phyloP scores from a whole-genome alignment of 306 rosid genomes.

The Boehmeria nivea region DNA sequence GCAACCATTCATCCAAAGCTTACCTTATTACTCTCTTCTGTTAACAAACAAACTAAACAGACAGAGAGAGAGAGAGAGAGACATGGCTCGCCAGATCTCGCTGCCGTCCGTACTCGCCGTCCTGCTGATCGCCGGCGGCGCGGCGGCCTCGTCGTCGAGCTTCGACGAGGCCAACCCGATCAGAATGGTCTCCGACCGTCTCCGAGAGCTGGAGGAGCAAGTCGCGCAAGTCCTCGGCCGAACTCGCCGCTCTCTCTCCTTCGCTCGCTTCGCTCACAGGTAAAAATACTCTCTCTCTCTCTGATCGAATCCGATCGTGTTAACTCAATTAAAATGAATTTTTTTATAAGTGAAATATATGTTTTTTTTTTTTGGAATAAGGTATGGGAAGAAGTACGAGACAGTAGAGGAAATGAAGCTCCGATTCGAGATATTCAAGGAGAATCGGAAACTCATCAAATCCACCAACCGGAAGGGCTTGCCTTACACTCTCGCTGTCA shows the following conservation, averaged over 20 bases:
- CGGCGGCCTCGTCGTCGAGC: slow-evolving; percentile 40
- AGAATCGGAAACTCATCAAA: slow-evolving; percentile 53
- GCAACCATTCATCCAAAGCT: no score
- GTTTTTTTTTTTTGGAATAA: neutral
- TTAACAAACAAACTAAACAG: no score
- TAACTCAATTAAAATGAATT: neutral
- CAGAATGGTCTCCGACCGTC: slow-evolving; percentile 46
- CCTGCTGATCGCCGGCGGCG: slow-evolving; percentile 18
- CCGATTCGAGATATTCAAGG: slow-evolving; percentile 59
- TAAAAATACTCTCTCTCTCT: slow-evolving; percentile 1
- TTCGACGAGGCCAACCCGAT: slow-evolving; percentile 79
- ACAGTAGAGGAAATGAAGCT: slow-evolving; percentile 55
- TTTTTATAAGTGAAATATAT: neutral
- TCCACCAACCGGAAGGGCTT: slow-evolving; percentile 57
- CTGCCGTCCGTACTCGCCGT: slow-evolving; percentile 24
- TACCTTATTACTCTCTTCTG: no score
- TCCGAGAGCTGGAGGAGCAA: slow-evolving; percentile 42
- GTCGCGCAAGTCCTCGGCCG: slow-evolving; percentile 54
- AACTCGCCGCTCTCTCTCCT: slow-evolving; percentile 46
- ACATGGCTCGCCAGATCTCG: slow-evolving; percentile 50
- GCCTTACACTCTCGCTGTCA: slow-evolving; percentile 62
- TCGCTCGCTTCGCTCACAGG: slow-evolving; percentile 76
- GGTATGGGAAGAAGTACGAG: slow-evolving; percentile 63
- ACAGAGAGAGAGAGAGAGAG: no score
- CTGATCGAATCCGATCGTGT: neutral